phyloP scores from a whole-genome alignment of 1,284 basidiomycete species.

The Fomitopsis schrenkii region DNA sequence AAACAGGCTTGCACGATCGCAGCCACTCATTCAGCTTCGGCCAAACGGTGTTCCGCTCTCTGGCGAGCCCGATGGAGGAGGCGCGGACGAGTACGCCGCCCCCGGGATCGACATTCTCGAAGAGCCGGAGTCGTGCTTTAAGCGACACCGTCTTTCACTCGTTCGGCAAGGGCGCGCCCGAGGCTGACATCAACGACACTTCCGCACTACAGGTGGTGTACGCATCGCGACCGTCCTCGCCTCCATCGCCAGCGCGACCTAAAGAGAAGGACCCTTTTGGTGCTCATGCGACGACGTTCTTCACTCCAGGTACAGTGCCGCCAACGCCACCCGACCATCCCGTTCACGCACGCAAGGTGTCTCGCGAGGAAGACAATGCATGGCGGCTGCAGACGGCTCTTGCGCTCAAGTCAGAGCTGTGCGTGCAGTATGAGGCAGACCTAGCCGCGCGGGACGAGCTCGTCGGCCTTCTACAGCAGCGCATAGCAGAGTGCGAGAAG shows the following conservation, averaged over 20 bases:
- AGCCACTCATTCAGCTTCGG: conserved; percentile 62
- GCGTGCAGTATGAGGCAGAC: conserved; percentile 70
- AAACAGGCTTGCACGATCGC: conserved; percentile 33
- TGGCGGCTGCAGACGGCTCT: conserved; percentile 69
- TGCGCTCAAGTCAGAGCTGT: conserved; percentile 63
- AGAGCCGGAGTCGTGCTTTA: conserved; percentile 46
- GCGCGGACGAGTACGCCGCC: conserved; percentile 13
- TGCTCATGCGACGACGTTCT: conserved; percentile 69
- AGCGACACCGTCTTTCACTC: conserved; percentile 62
- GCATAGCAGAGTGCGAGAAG: conserved; percentile 49
- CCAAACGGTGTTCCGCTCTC: conserved; percentile 49
- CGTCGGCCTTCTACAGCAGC: conserved; percentile 53
- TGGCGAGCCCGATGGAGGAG: conserved; percentile 3
- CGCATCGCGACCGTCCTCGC: conserved; percentile 18
- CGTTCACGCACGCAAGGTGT: conserved; percentile 53
- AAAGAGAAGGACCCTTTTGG: conserved; percentile 68
- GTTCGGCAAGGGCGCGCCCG: conserved; percentile 38
- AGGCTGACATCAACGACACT: conserved; percentile 59
- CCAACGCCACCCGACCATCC: conserved; percentile 48
- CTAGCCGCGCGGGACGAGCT: conserved; percentile 66
- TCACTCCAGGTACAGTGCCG: conserved; percentile 66
- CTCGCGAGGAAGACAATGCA: conserved; percentile 65
- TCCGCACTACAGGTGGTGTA: conserved; percentile 49
- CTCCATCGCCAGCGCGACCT: conserved; percentile 12
- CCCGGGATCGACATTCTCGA: conserved; percentile 22